phyloP scores from a whole-genome alignment of 2,329 filamentous ascomycete genomes.

The Exserohilum rostratum region DNA sequence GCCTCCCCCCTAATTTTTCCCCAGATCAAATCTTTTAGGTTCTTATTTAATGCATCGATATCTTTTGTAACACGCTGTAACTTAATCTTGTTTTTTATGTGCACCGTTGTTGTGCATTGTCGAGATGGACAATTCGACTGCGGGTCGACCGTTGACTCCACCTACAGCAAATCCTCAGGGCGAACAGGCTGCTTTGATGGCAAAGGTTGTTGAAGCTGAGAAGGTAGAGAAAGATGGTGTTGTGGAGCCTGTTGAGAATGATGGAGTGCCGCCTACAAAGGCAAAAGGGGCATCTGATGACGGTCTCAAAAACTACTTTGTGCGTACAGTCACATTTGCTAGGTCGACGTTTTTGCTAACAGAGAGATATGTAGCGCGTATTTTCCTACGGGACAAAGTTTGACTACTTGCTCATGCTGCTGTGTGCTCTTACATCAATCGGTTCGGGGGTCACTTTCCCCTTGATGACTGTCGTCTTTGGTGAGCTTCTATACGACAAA shows the following conservation, averaged over 20 bases:
- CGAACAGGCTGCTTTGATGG: constrained; percentile 4
- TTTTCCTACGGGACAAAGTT: constrained; percentile 42
- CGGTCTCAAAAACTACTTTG: constrained; percentile 42
- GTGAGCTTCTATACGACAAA: constrained; percentile 34
- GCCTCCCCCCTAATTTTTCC: no score
- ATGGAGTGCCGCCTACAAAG: constrained; percentile 2
- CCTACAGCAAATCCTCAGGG: constrained; percentile 6
- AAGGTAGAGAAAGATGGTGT: neutral
- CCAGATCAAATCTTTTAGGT: no score
- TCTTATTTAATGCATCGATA: neutral
- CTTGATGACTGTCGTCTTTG: constrained; percentile 66
- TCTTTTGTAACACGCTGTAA: neutral
- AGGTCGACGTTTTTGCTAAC: neutral
- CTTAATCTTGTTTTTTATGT: neutral
- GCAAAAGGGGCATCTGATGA: constrained; percentile 28
- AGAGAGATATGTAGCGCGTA: constrained; percentile 33
- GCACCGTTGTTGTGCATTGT: neutral
- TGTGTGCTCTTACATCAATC: constrained; percentile 40
- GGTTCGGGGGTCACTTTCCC: constrained; percentile 52
- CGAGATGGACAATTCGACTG: constrained; percentile 1
- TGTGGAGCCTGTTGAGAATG: constrained; percentile 11
- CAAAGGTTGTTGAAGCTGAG: constrained; percentile 5
- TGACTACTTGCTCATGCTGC: constrained; percentile 37
- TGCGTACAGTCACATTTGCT: constrained; percentile 17
- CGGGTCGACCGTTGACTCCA: constrained; percentile 4